Percentiles rank a stretch among this genome's conserved stretches.
These are phyloP conservation scores for Scutellaria baicalensis DNA, from an alignment of 257 asterid genomes.

Conservation along the genomic window DNA sequence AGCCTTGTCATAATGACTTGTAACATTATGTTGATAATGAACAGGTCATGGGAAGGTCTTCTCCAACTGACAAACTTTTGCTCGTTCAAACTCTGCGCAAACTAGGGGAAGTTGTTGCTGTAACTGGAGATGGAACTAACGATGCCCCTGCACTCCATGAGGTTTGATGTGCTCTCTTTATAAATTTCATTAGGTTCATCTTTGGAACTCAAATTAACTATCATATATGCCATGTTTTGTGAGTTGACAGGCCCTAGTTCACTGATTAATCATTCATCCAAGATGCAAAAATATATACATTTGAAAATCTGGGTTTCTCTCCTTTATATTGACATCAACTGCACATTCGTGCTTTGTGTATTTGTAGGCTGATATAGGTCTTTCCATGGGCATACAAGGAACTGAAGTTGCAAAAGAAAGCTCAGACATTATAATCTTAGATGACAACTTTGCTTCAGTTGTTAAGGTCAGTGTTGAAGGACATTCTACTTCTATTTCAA, in stretches of 20 bases:
- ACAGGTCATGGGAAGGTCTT: constrained; percentile 94
- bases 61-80: constrained; percentile 92
- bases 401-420: constrained; percentile 98
- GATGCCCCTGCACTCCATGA: constrained; percentile 98
- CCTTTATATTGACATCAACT: constrained; percentile 1
- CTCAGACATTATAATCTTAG: constrained; percentile 93
- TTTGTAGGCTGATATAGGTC: constrained; percentile 92
- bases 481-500: background rate
- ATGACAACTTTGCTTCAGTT: constrained; percentile 89
- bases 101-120: constrained; percentile 91
- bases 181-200: background rate
- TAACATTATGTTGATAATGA: constrained; percentile 15
- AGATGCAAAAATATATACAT: too few relatives aligned
- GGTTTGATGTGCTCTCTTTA: constrained; percentile 34
- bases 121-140: constrained; percentile 96
- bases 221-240: too few relatives aligned
- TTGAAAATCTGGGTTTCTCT: background rate
- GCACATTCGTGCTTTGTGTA: background rate
- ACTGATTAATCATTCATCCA: too few relatives aligned
- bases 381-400: constrained; percentile 96
- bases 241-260: too few relatives aligned
- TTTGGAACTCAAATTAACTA: too few relatives aligned
- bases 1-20: constrained; percentile 4
- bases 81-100: constrained; percentile 86
- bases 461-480: constrained; percentile 53